These are phyloP conservation scores for Gremmenia infestans DNA, from an alignment of 2,329 filamentous ascomycete species.

Conservation along the genomic window DNA sequence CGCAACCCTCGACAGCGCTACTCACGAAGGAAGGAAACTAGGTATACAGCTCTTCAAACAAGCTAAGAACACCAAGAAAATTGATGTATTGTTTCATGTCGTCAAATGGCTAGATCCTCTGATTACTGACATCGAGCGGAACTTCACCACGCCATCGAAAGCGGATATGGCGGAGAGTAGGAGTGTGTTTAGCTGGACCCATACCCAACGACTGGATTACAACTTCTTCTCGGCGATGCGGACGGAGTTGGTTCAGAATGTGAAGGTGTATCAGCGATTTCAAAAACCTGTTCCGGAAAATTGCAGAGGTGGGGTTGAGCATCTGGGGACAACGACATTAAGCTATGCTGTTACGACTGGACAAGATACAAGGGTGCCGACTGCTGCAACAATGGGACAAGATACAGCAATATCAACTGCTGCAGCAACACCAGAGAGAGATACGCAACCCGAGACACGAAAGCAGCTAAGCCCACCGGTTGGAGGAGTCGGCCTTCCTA, in stretches of 20 bases:
- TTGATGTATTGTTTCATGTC: background rate
- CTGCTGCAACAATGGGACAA: background rate
- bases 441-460: too few species aligned
- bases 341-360: background rate
- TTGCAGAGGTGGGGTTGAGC: background rate
- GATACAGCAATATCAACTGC: background rate
- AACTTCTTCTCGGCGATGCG: background rate
- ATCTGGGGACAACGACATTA: background rate
- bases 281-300: background rate
- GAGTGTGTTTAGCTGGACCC: background rate
- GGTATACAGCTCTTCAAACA: background rate
- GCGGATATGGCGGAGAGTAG: background rate
- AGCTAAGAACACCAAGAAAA: background rate
- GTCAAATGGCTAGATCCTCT: background rate
- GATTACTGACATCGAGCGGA: background rate
- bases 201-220: background rate
- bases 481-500: background rate
- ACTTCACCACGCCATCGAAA: background rate
- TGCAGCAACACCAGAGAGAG: too few species aligned
- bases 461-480: background rate
- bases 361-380: background rate
- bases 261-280: background rate
- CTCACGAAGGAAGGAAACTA: background rate
- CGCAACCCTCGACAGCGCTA: background rate
- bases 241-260: background rate